A percentile compares a stretch with the other conserved stretches of the same genome.
Evolutionary conservation across 352 stramenopile species (phyloP).

Genomic region (Phytopythium kandeliae): DNA sequence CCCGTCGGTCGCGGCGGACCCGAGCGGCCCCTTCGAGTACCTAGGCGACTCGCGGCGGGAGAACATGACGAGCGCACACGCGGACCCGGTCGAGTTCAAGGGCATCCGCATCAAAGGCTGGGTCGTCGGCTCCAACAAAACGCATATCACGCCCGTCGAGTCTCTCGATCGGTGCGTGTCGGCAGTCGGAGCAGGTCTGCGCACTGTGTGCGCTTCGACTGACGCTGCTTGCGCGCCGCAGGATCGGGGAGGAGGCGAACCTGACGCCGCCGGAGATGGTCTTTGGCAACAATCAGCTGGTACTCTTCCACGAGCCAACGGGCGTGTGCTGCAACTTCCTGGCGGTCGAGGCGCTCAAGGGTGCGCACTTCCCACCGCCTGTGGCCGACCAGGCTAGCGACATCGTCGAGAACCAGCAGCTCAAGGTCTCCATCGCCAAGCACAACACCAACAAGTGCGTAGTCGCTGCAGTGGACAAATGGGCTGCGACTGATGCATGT

Average conservation of each 20-base stretch:
- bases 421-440: constrained; percentile 77
- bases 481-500: background rate
- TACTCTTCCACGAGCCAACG: constrained; percentile 63
- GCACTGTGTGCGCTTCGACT: background rate
- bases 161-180: constrained; percentile 51
- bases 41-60: constrained; percentile 45
- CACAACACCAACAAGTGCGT: constrained; percentile 70
- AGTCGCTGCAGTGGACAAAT: too few species aligned
- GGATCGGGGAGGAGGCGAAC: constrained; percentile 51
- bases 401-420: constrained; percentile 65
- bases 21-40: constrained; percentile 21
- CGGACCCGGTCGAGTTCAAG: constrained; percentile 63
- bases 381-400: constrained; percentile 33
- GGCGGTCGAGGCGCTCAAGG: constrained; percentile 66
- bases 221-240: too few species aligned
- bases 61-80: constrained; percentile 30
- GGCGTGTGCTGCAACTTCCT: constrained; percentile 77
- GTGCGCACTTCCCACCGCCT: constrained; percentile 50
- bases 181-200: too few species aligned
- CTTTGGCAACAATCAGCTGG: constrained; percentile 78
- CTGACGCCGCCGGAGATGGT: constrained; percentile 84
- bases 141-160: constrained; percentile 75
- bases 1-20: background rate
- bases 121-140: constrained; percentile 77
- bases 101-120: constrained; percentile 56